Evolutionary conservation across 352 stramenopile genomes (phyloP), one percentile per base, ranked within the genome.

Genomic region (Phytopythium cucurbitacearum): DNA sequence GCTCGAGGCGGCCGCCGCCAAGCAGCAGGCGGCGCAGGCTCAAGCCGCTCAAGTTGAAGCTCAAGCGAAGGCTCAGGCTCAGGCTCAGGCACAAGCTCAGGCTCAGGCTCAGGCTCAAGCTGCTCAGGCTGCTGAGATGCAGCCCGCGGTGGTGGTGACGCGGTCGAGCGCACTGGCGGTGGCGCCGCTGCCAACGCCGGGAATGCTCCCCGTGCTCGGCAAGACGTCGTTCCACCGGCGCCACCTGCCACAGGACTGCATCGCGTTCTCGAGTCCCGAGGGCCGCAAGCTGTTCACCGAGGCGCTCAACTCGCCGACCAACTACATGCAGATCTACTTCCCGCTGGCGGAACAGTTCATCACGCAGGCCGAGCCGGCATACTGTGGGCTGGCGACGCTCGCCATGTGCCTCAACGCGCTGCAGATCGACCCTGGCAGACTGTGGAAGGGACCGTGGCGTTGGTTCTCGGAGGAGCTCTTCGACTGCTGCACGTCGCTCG

Each of bases 271-370:
- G 13, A 96, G 84, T 15, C 39, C 62, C 3, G 72, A 94, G 59
- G 96, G 95, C 4, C 73, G 80, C 28, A 61, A 66, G 57, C 66
- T 96, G n/a, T 95, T 98, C 61, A 66, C 76, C 7, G 73, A 97
- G 37, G 74, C 86, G 50, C 57, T 81, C 28, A 78, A 61, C 45
- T 56, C 40, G 16, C 9, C 40, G 15, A 16, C 36, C 16, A 85
- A 88, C 57, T 90, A 80, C 67, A 92, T 92, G 82, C 75, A 89
- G 47, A 91, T 88, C 44, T 99, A 98, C 78, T 98, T 98, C 59
- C 74, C 82, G 5, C 65, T 98, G 52, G 86, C 85, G 0, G 87
- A 96, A 59, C 79, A 95, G 64, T 97, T 95, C 57, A 90, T 68
- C 16, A 94, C 87, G 1, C 91, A 98, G 56, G 83, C 91, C 15